phyloP scores from a whole-genome alignment of 108 stramenopile genomes.

The Cyclotella choctawhatcheeana region DNA sequence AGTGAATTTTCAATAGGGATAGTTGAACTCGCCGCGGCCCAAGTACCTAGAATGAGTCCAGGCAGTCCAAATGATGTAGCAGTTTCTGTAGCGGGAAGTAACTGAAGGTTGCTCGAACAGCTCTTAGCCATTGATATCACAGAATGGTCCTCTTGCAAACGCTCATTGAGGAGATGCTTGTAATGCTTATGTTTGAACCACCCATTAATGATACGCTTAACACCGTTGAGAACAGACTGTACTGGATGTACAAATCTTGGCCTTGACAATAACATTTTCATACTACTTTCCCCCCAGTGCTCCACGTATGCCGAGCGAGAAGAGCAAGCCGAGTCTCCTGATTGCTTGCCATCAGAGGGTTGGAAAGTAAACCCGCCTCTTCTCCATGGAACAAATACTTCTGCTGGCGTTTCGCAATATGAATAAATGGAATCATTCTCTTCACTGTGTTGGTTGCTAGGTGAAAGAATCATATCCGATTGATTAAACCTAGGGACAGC shows the following conservation, averaged over 20 bases:
- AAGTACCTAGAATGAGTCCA: constrained; percentile 32
- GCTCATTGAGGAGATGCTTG: constrained; percentile 24
- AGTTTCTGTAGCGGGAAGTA: not conserved
- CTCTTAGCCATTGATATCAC: constrained; percentile 43
- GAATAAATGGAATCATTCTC: not conserved
- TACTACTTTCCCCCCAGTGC: not conserved
- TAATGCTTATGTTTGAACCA: constrained; percentile 39
- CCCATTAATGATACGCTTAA: constrained; percentile 21
- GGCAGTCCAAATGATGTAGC: constrained; percentile 17
- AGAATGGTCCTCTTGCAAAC: constrained; percentile 36
- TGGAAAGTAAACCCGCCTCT: constrained; percentile 26
- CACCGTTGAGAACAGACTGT: not conserved
- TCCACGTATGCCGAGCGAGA: constrained; percentile 4
- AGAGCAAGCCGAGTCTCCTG: constrained; percentile 21
- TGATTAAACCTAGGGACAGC: not conserved
- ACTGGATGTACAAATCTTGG: constrained; percentile 3
- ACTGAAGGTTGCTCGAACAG: constrained; percentile 30
- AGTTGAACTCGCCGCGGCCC: constrained; percentile 41
- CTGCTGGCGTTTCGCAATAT: not conserved
- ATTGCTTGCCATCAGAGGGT: constrained; percentile 27
- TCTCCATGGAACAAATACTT: constrained; percentile 36
- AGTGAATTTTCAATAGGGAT: constrained; percentile 14
- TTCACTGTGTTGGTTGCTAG: not conserved
- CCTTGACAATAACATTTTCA: not conserved
- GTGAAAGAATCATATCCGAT: not conserved